Base-by-base conservation (phyloP, 352 stramenopile genomes). In the Phytophthora cryptogea region DNA sequence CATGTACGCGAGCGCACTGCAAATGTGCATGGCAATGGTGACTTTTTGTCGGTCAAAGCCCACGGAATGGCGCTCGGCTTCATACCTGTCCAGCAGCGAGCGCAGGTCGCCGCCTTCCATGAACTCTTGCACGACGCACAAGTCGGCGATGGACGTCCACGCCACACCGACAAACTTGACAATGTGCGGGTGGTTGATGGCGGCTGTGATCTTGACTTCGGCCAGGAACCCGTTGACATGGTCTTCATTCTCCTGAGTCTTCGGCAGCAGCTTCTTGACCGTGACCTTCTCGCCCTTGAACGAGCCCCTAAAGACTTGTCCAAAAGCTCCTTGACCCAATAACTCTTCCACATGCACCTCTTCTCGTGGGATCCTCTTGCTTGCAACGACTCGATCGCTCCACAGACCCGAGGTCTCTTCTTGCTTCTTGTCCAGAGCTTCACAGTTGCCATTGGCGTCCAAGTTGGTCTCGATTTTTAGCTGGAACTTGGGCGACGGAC, bases 91-190 rank as follows among this genome's bases (percentile, higher is more conserved):
- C 52, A 81, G 58, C 48, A 76, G 26, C 26, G 61, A 63, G 9
- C 67, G 43, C 13, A 80, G 40, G 44, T 81, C 72, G 8, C 72
- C 74, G 13, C 63, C 50, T 13, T 70, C 57, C 56, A 79, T 74
- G 54, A 63, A 74, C 37, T 84, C 72, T 32, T 71, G 48, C 9
- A 84, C 54, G 8, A 82, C 63, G 30, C 69, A 83, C 35, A 73
- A 36, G 27, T 76, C 63, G 3, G 31, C 49, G 17, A 67, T 39
- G 43, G 59, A 70, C 10, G 51, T 72, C 75, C 78, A 89, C 8
- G 74, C 70, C 0, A 86, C 76, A 3, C 74, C 79, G 28, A 87
- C 55, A 35, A 87, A 83, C 0, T 30, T 47, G 14, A 89, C 74
- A 31, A 89, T 80, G 42, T 71, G 62, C 27, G 70, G 54, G 48